Evolutionary conservation across 2,329 filamentous ascomycete species (phyloP), one percentile per base, ranked within the genome.

Genomic region (Botrytis pseudocinerea): DNA sequence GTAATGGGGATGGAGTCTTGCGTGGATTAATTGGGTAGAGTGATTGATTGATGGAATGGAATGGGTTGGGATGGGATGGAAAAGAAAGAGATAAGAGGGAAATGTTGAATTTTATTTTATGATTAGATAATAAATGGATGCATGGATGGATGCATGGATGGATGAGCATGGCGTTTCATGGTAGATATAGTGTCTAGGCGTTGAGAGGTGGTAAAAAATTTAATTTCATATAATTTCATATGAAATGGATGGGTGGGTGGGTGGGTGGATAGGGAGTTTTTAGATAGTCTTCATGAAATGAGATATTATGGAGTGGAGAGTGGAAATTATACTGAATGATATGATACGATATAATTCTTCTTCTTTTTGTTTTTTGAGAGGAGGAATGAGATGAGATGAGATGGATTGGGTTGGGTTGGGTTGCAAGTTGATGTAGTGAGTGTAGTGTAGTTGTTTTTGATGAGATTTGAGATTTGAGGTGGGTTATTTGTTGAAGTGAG

Each of bases 91-190:
- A 20, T 7, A 4, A 6, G 14, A 54, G 35, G 40, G 22, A 70
- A 9, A 35, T 70, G 20, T 48, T 48, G n/a, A 70, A 48, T 70
- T 54, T 54, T 54, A 54, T 54, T 25, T 25, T 4, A 59, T 62
- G 64, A 54, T 54, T 14, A 68, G 35, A 42, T 68, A 68, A 68
- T 57, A 48, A 25, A 68, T 66, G 63, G 32, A 51, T 66, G 63
- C 22, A 51, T 38, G 22, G 28, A 65, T 32, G 32, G 32, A 32
- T 32, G 32, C 32, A 32, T 22, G 48, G 48, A 66, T 54, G 64
- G 22, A 42, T 42, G 35, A 28, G 40, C 25, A 63, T 63, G 64
- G 64, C 46, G 64, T 66, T 66, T 38, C 10, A 20, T n/a, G 64
- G 46, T 35, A 16, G n/a, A 20, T 25, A 18, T n/a, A 22, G 22